Evolutionary conservation across 805 yeast genomes (phyloP), one percentile per base, ranked within the genome.

Genomic region (Nakazawaea holstii): DNA sequence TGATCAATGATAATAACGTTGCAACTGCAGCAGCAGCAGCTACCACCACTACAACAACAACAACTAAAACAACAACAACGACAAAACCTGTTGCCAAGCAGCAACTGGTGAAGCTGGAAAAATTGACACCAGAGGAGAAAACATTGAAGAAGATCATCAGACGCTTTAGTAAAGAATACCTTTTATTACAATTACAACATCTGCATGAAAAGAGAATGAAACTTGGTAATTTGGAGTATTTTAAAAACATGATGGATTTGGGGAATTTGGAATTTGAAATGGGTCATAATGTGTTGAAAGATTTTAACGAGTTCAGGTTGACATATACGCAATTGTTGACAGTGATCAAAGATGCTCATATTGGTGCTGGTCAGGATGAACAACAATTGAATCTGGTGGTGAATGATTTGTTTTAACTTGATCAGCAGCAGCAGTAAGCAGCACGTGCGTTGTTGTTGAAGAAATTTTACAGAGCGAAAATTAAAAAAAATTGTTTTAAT

Each of bases 141-240:
- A 41, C 58, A 7, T 39, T 62, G 29, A 58, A 64, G 15, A 49
- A 49, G 6, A 64, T 64, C 49, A 39, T 65, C 24, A 20, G 24
- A 20, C 24, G 24, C 24, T 20, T 20, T 20, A 20, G 24, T 1
- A 56, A 53, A 43, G 66, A 64, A 15, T 39, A 58, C 20, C 36
- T 60, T 4, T 37, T 46, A 9, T 45, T 47, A n/a, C 58, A 60
- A 41, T 43, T 54, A 32, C 53, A 48, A 11, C 52, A 56, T 43
- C 46, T 51, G 7, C 52, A 56, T 35, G 35, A 29, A 2, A 46
- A 49, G 48, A 55, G 68, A 42, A 31, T 50, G 8, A 42, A 37
- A 8, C 33, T 45, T 15, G 68, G 68, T 8, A 62, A 62, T 41
- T 49, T 63, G 48, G 53, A 50, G 27, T 52, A 55, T 44, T 52